phyloP scores from a whole-genome alignment of 345 rosid genomes.

The Eucalyptus regnans region DNA sequence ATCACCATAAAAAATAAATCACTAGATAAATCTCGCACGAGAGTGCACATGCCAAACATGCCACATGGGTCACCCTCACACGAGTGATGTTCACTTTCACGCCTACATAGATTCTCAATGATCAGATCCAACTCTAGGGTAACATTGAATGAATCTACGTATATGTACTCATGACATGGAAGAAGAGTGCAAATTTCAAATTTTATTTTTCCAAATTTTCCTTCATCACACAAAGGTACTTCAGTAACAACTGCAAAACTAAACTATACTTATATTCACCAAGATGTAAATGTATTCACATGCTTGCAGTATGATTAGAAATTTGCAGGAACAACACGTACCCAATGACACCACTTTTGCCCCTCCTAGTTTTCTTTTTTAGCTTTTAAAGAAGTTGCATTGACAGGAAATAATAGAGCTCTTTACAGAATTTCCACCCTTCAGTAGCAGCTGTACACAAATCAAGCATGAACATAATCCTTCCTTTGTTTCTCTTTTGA shows the following conservation, averaged over 20 bases:
- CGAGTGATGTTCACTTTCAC: neutral
- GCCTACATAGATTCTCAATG: neutral
- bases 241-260: neutral
- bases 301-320: neutral
- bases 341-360: neutral
- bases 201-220: neutral
- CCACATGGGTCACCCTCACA: neutral
- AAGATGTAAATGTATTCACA: neutral
- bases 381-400: neutral
- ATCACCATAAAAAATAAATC: neutral
- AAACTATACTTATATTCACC: neutral
- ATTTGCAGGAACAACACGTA: neutral
- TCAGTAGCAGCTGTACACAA: neutral
- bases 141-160: neutral
- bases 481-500: neutral
- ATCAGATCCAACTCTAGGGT: neutral
- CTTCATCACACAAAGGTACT: neutral
- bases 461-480: neutral
- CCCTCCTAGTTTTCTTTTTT: neutral
- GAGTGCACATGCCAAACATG: neutral
- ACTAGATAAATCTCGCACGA: neutral
- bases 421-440: neutral
- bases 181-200: neutral
- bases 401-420: neutral
- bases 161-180: neutral